Evolutionary conservation across 257 asterid genomes (phyloP).

Genomic region (Avicennia marina): DNA sequence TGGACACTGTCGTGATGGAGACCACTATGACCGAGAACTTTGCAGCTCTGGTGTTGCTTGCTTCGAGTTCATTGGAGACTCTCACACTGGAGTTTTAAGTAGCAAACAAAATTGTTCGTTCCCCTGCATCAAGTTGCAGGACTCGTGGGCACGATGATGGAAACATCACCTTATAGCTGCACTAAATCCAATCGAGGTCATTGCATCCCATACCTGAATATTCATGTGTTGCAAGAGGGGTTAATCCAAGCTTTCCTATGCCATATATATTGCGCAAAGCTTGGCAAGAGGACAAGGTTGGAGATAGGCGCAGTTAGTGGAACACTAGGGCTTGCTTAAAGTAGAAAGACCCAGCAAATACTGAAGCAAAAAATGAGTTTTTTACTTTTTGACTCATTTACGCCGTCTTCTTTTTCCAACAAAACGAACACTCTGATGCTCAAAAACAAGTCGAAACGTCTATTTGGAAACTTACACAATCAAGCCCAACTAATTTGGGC

Average conservation of each 20-base stretch:
- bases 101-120: background rate
- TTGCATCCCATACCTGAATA: constrained; percentile 67
- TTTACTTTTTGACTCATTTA: no score
- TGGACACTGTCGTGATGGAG: constrained; percentile 48
- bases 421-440: no score
- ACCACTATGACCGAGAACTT: constrained; percentile 73
- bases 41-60: constrained; percentile 65
- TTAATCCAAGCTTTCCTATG: background rate
- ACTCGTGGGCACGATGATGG: background rate
- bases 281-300: background rate
- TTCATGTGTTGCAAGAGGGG: constrained; percentile 37
- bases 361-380: no score
- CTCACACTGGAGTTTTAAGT: constrained; percentile 50
- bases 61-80: constrained; percentile 85
- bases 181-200: constrained; percentile 77
- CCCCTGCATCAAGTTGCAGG: no score
- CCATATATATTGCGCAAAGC: background rate
- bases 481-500: no score
- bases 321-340: no score
- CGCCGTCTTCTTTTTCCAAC: no score
- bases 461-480: no score
- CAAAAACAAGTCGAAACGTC: no score
- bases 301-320: no score
- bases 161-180: constrained; percentile 72
- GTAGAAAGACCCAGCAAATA: no score